These are phyloP conservation scores for Epichloe aotearoae DNA, from an alignment of 2,329 filamentous ascomycete genomes.

Conservation along the genomic window DNA sequence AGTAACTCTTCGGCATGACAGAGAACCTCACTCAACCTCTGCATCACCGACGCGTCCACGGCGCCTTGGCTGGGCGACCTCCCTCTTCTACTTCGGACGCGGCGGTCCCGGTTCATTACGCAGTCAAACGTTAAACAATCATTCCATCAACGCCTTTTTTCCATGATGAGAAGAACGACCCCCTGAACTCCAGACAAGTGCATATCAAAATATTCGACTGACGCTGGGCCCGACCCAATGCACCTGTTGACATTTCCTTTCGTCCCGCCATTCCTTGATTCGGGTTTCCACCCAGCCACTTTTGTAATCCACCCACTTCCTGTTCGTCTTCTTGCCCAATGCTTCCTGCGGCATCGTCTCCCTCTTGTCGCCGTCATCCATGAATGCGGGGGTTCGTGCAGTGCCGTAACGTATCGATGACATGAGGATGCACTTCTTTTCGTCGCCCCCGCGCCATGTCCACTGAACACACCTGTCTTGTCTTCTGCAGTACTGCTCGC, in stretches of 20 bases:
- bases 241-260: constrained; percentile 15
- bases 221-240: constrained; percentile 21
- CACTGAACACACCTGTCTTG: constrained; percentile 16
- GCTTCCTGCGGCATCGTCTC: constrained; percentile 9
- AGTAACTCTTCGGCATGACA: too few species aligned
- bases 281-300: constrained; percentile 17
- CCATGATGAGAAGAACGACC: too few species aligned
- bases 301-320: constrained; percentile 17
- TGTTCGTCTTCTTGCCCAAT: constrained; percentile 7
- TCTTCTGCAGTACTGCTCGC: constrained; percentile 15
- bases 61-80: too few species aligned
- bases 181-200: too few species aligned
- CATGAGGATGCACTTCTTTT: constrained; percentile 16
- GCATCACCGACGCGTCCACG: too few species aligned
- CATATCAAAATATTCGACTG: not conserved
- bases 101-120: too few species aligned
- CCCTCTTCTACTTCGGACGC: too few species aligned
- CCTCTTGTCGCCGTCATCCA: constrained; percentile 13
- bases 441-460: constrained; percentile 19
- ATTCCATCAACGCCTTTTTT: too few species aligned
- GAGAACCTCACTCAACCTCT: too few species aligned
- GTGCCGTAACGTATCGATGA: constrained; percentile 16
- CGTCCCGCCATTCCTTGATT: constrained; percentile 14
- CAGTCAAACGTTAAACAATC: too few species aligned
- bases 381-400: constrained; percentile 10